phyloP scores from a whole-genome alignment of 2,329 filamentous ascomycete species.

The Coleophoma crateriformis region DNA sequence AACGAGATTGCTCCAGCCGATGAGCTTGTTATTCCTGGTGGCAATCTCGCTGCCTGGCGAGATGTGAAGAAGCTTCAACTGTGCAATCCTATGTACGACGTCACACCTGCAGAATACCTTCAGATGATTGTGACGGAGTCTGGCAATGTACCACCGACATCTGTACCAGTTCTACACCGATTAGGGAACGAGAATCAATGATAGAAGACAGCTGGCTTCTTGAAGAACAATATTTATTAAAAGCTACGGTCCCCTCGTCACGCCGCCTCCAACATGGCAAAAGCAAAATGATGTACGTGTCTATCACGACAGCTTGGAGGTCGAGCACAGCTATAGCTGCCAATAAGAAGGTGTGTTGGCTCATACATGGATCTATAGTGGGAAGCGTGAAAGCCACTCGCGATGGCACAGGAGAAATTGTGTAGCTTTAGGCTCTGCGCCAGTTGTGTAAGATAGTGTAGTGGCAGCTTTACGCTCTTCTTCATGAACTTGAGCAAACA shows the following conservation, averaged over 20 bases:
- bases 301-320: too few relatives aligned
- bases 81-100: conserved; percentile 81
- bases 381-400: neutral
- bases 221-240: neutral
- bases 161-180: conserved; percentile 70
- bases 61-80: conserved; percentile 56
- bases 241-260: too few relatives aligned
- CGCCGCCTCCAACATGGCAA: too few relatives aligned
- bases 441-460: neutral
- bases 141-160: conserved; percentile 78
- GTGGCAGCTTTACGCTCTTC: too few relatives aligned
- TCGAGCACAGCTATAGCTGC: neutral
- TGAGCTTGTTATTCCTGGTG: conserved; percentile 42
- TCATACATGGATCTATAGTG: neutral
- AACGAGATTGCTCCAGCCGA: conserved; percentile 85
- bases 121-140: conserved; percentile 88
- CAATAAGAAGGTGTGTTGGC: neutral
- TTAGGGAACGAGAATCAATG: conserved; percentile 37
- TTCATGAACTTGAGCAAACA: too few relatives aligned
- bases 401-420: neutral
- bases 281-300: too few relatives aligned
- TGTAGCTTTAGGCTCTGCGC: neutral
- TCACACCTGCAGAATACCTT: conserved; percentile 81
- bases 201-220: neutral
- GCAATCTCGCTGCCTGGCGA: conserved; percentile 44